A percentile compares a stretch with the other conserved stretches of the same genome.
Conservation (phyloP, 2,329 filamentous ascomycete species). For the Thielaviopsis ethacetica region DNA sequence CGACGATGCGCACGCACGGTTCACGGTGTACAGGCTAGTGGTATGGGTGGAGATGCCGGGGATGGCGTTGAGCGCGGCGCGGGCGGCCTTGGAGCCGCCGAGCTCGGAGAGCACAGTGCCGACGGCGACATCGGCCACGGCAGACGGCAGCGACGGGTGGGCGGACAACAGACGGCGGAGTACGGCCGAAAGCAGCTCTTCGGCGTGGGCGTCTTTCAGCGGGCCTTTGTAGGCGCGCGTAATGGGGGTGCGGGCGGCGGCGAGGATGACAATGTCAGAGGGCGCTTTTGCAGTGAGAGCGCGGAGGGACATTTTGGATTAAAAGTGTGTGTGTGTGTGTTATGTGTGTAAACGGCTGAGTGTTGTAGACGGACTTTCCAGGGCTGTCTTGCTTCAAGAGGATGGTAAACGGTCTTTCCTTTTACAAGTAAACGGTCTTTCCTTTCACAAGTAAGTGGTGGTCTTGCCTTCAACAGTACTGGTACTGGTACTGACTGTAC, state of each 20-base stretch:
- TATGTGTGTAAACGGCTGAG: neutral
- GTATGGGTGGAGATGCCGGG: slow-evolving; percentile 45
- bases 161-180: slow-evolving; percentile 34
- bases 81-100: slow-evolving; percentile 75
- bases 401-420: too few relatives aligned
- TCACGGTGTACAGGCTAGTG: slow-evolving; percentile 71
- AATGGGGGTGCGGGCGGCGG: slow-evolving; percentile 76
- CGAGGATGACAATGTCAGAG: slow-evolving; percentile 78
- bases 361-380: too few relatives aligned
- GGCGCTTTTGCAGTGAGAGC: slow-evolving; percentile 3
- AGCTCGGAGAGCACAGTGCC: slow-evolving; percentile 85
- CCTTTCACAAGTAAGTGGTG: too few relatives aligned
- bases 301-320: neutral
- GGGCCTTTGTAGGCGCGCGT: slow-evolving; percentile 80
- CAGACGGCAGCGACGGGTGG: slow-evolving; percentile 55
- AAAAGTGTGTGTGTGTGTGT: neutral
- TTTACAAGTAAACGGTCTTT: neutral
- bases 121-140: slow-evolving; percentile 52
- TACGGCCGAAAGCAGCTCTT: slow-evolving; percentile 70
- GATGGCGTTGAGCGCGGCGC: slow-evolving; percentile 78
- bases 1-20: slow-evolving; percentile 69
- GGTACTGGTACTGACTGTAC: too few relatives aligned
- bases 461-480: too few relatives aligned
- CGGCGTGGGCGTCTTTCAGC: slow-evolving; percentile 84
- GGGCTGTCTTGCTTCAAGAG: too few relatives aligned